Evolutionary conservation across 768 basidiomycete genomes (phyloP).

Genomic region (Suillus clintonianus): DNA sequence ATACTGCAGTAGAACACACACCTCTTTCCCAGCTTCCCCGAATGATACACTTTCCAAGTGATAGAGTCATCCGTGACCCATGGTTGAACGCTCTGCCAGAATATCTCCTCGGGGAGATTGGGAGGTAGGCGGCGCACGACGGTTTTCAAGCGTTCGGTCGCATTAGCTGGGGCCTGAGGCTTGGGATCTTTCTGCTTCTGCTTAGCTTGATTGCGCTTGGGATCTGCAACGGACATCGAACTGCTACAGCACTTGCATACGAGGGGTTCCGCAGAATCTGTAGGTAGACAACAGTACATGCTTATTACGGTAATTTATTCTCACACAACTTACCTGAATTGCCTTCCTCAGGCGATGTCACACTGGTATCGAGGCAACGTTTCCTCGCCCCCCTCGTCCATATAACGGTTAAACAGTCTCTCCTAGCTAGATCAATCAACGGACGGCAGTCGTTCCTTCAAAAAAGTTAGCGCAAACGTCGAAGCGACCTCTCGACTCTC

Average conservation of each 20-base stretch:
- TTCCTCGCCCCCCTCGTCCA: too few species aligned
- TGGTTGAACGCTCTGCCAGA: constrained; percentile 86
- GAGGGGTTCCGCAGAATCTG: not conserved
- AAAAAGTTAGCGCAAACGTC: too few species aligned
- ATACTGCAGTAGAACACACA: constrained; percentile 44
- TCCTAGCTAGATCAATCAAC: too few species aligned
- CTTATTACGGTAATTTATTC: not conserved
- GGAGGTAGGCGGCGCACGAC: constrained; percentile 88
- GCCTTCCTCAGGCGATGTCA: too few species aligned
- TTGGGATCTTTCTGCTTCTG: constrained; percentile 35
- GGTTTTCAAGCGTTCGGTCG: constrained; percentile 74
- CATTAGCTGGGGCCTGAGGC: constrained; percentile 26
- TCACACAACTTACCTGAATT: too few species aligned
- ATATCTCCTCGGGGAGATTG: constrained; percentile 87
- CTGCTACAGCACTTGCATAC: not conserved
- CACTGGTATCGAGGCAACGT: too few species aligned
- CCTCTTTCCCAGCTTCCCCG: constrained; percentile 73
- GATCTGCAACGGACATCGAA: constrained; percentile 20
- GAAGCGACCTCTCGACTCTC: too few species aligned
- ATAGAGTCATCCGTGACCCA: constrained; percentile 83
- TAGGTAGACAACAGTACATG: not conserved
- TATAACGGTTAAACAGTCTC: too few species aligned
- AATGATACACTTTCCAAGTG: constrained; percentile 64
- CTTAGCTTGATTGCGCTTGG: constrained; percentile 22
- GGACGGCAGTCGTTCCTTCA: too few species aligned